These are phyloP conservation scores for Penicillium fuscoglaucum DNA, from an alignment of 2,329 filamentous ascomycete species.

Conservation along the genomic window DNA sequence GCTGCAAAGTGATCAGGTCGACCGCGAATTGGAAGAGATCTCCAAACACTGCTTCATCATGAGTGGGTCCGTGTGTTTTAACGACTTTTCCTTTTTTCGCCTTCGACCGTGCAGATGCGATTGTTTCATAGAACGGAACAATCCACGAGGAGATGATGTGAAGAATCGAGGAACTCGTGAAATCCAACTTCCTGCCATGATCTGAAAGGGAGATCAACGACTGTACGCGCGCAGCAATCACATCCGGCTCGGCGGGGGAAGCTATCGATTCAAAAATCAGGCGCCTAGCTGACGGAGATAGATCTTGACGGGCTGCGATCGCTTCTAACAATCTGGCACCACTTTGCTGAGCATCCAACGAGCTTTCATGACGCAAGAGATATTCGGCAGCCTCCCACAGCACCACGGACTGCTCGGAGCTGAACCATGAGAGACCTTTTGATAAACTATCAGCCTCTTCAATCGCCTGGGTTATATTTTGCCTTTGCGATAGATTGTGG, in stretches of 20 bases:
- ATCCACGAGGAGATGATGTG: conserved; percentile 43
- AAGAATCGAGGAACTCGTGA: conserved; percentile 40
- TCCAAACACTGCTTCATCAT: conserved; percentile 40
- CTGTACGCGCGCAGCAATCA: conserved; percentile 41
- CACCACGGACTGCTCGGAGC: conserved; percentile 41
- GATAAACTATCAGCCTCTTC: conserved; percentile 42
- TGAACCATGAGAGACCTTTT: conserved; percentile 38
- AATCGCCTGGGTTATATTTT: conserved; percentile 37
- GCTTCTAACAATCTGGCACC: conserved; percentile 40
- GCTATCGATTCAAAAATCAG: conserved; percentile 41
- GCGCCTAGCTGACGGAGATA: conserved; percentile 37
- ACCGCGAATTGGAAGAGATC: conserved; percentile 45
- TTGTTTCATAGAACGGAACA: conserved; percentile 40
- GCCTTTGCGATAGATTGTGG: conserved; percentile 36
- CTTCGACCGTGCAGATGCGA: conserved; percentile 39
- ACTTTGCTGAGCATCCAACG: conserved; percentile 38
- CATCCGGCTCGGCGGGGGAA: conserved; percentile 35
- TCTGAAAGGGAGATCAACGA: conserved; percentile 44
- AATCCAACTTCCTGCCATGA: conserved; percentile 46
- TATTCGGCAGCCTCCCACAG: conserved; percentile 44
- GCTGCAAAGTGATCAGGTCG: conserved; percentile 46
- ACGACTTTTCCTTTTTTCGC: conserved; percentile 38
- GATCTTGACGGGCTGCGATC: conserved; percentile 41
- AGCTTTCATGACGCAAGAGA: conserved; percentile 38
- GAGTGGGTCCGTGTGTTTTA: conserved; percentile 32